Evolutionary conservation across 768 basidiomycete species (phyloP).

Genomic region (Panaeolus papilionaceus): DNA sequence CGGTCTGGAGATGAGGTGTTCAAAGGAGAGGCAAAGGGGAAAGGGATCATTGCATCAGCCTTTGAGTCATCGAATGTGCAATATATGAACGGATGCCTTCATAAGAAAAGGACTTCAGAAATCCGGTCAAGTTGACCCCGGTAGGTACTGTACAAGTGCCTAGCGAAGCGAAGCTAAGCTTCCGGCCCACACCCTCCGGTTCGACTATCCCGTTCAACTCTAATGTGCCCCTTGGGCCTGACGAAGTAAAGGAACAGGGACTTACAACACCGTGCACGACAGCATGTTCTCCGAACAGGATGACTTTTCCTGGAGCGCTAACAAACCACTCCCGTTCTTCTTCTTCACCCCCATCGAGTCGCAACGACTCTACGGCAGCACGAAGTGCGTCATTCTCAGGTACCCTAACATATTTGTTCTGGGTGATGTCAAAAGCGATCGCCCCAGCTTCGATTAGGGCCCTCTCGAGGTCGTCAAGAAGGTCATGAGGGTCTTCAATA

Average conservation of each 20-base stretch:
- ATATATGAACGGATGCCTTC: constrained; percentile 13
- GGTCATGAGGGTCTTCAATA: constrained; percentile 93
- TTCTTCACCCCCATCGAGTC: constrained; percentile 38
- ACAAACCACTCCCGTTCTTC: constrained; percentile 72
- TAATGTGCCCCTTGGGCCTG: constrained; percentile 8
- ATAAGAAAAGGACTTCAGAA: constrained; percentile 21
- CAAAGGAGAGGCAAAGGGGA: background rate
- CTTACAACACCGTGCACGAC: constrained; percentile 96
- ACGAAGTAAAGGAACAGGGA: constrained; percentile 32
- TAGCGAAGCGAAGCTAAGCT: constrained; percentile 7
- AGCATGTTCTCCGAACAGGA: constrained; percentile 98
- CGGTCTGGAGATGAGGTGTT: constrained; percentile 62
- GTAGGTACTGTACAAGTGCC: constrained; percentile 19
- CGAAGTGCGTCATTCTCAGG: constrained; percentile 48
- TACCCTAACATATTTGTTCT: constrained; percentile 55
- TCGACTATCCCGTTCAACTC: background rate
- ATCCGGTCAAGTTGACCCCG: constrained; percentile 35
- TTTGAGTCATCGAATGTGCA: background rate
- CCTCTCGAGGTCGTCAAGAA: constrained; percentile 93
- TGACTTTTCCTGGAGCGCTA: constrained; percentile 97
- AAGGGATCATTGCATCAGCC: background rate
- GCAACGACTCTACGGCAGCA: constrained; percentile 74
- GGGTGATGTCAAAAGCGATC: constrained; percentile 62
- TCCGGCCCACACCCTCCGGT: background rate
- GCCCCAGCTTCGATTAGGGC: constrained; percentile 93